A percentile compares a stretch with the other conserved stretches of the same genome.
Evolutionary conservation across 441 rosid species (phyloP).

Genomic region (Populus tomentosa): DNA sequence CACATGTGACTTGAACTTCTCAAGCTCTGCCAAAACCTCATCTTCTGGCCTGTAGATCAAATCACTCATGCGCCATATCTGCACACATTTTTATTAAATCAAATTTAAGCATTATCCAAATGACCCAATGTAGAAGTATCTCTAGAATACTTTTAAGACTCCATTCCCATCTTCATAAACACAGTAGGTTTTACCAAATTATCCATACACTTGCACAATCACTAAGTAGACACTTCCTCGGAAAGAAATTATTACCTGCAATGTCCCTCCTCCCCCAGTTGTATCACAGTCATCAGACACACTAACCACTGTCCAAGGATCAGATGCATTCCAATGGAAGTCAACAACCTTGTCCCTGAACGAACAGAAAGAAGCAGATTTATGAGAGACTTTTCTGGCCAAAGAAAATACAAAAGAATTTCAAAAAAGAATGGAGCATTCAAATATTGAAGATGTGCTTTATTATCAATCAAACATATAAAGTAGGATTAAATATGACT

Average conservation of each 20-base stretch:
- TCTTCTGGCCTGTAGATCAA: slow-evolving; percentile 92
- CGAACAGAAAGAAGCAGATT: background rate
- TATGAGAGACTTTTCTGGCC: background rate
- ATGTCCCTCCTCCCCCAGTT: slow-evolving; percentile 96
- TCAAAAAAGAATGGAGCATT: background rate
- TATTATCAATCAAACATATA: background rate
- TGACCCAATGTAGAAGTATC: background rate
- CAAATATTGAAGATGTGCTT: background rate
- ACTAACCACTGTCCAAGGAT: slow-evolving; percentile 97
- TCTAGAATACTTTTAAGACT: background rate
- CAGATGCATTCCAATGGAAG: slow-evolving; percentile 88
- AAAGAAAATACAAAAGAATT: background rate
- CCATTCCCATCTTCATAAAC: background rate
- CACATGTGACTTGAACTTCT: slow-evolving; percentile 90
- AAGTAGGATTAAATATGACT: background rate
- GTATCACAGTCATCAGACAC: slow-evolving; percentile 96
- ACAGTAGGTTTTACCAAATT: background rate
- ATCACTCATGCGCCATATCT: slow-evolving; percentile 99
- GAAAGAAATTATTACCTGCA: slow-evolving; percentile 54
- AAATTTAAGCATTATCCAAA: background rate
- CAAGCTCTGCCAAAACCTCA: slow-evolving; percentile 87
- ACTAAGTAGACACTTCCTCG: background rate
- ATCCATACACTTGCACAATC: background rate
- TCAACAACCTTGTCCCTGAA: slow-evolving; percentile 96
- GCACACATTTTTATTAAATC: slow-evolving; percentile 9